These are phyloP conservation scores for Phytopythium oedochilum DNA, from an alignment of 352 stramenopile species.

Conservation along the genomic window DNA sequence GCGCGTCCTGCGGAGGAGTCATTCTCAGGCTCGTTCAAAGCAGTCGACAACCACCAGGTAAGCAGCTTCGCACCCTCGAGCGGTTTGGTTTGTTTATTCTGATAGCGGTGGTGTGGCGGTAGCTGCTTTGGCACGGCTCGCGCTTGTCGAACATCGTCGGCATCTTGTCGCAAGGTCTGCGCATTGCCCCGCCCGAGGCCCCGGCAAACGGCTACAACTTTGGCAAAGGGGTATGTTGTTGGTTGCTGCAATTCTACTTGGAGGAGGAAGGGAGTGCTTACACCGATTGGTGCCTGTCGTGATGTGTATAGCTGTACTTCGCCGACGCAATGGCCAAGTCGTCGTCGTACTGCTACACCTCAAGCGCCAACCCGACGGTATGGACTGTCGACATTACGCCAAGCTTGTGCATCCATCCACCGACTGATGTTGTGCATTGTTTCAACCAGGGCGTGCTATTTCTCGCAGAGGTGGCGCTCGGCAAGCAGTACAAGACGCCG, in stretches of 20 bases:
- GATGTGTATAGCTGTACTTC: constrained; percentile 56
- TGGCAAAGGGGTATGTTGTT: constrained; percentile 53
- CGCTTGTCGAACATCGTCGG: constrained; percentile 61
- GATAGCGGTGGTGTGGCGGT: too few relatives aligned
- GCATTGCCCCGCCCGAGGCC: constrained; percentile 74
- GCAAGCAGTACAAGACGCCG: constrained; percentile 21
- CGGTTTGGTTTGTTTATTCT: too few relatives aligned
- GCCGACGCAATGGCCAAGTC: constrained; percentile 60
- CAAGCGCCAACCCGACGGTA: not conserved
- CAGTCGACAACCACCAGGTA: constrained; percentile 49
- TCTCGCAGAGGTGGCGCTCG: constrained; percentile 37
- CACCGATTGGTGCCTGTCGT: not conserved
- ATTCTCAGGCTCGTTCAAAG: constrained; percentile 29
- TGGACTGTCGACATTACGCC: not conserved
- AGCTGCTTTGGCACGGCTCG: constrained; percentile 62
- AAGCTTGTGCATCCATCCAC: too few relatives aligned
- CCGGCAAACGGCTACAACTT: constrained; percentile 70
- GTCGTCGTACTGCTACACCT: constrained; percentile 50
- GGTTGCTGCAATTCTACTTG: not conserved
- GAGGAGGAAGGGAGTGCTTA: not conserved
- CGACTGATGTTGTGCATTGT: not conserved
- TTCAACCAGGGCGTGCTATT: constrained; percentile 23
- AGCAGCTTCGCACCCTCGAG: too few relatives aligned
- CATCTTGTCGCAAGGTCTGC: constrained; percentile 67
- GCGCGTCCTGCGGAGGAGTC: constrained; percentile 30